Base-by-base conservation (phyloP, 2,329 filamentous ascomycete species). In the Penicillium hordei region DNA sequence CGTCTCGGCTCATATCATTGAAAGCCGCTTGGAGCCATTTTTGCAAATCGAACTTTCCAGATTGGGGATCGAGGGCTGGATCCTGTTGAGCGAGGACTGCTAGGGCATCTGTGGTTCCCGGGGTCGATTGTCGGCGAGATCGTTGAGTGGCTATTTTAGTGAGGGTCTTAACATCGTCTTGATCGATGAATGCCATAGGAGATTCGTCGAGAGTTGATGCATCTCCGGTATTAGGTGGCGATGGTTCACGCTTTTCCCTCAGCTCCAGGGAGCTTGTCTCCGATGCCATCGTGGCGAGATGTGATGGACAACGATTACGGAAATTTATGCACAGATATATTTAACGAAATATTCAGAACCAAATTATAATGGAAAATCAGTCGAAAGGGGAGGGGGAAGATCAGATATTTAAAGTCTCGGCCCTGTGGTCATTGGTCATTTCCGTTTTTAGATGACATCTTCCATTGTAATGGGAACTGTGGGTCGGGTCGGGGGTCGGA, bases 21-120 rank as follows among this genome's bases (percentile, higher is more conserved):
- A 65, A 59, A 7, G 61, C 63, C 5, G 40, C 48, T 31, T 46
- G 40, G 12, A 66, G 59, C 64, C 64, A 66, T 61, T 65, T 66
- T 13, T 39, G 49, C 23, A 66, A 44, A 19, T 66, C 52, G 13
- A 66, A 66, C 5, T 60, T 59, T 4, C 53, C 56, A 0, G 61
- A 62, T 34, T 59, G 55, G 3, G 64, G 64, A n/a, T 66, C 48
- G 5, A 66, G 55, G 1, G 59, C 19, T n/a, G 60, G 48, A 44
- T 66, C 64, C 12, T 61, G 50, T 29, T 60, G 43, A 15, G 64
- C 63, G 19, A 64, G 27, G 4, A 49, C 58, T 27, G 61, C 45
- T 5, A 66, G 43, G 12, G 49, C 50, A 29, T 63, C 57, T 15
- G 53, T n/a, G n/a, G 33, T 40, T 21, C 43, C 54, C 19, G 15